Evolutionary conservation across 257 asterid genomes (phyloP).

Genomic region (Petunia axillaris): DNA sequence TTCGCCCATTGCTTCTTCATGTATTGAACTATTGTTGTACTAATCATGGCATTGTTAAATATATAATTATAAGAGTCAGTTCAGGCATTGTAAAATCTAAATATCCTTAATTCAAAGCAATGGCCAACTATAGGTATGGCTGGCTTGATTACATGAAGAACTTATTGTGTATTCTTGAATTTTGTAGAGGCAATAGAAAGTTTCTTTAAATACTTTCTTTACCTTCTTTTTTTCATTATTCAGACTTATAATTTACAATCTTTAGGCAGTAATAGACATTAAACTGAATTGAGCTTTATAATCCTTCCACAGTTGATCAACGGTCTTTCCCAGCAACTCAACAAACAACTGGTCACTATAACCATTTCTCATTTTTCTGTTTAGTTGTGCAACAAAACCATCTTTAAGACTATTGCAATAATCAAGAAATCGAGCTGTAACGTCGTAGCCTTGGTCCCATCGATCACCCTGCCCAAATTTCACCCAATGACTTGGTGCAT

Average conservation of each 20-base stretch:
- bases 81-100: too few relatives aligned
- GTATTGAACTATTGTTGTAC: too few relatives aligned
- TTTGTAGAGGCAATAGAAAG: neutral
- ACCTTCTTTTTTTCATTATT: too few relatives aligned
- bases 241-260: neutral
- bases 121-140: too few relatives aligned
- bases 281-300: constrained; percentile 47
- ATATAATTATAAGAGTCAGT: too few relatives aligned
- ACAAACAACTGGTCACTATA: constrained; percentile 44
- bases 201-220: too few relatives aligned
- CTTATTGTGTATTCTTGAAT: too few relatives aligned
- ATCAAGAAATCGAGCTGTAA: constrained; percentile 31
- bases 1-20: too few relatives aligned
- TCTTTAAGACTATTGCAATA: constrained; percentile 45
- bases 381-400: constrained; percentile 62
- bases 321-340: constrained; percentile 56
- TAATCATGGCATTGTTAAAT: too few relatives aligned
- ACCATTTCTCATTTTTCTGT: constrained; percentile 57
- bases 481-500: constrained; percentile 64
- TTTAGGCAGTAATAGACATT: neutral
- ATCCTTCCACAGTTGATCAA: constrained; percentile 62
- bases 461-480: constrained; percentile 51
- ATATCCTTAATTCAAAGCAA: too few relatives aligned
- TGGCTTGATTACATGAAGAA: too few relatives aligned
- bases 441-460: constrained; percentile 76